These are phyloP conservation scores for Liquidambar formosana DNA, from an alignment of 164 flowering plant species.

Conservation along the genomic window DNA sequence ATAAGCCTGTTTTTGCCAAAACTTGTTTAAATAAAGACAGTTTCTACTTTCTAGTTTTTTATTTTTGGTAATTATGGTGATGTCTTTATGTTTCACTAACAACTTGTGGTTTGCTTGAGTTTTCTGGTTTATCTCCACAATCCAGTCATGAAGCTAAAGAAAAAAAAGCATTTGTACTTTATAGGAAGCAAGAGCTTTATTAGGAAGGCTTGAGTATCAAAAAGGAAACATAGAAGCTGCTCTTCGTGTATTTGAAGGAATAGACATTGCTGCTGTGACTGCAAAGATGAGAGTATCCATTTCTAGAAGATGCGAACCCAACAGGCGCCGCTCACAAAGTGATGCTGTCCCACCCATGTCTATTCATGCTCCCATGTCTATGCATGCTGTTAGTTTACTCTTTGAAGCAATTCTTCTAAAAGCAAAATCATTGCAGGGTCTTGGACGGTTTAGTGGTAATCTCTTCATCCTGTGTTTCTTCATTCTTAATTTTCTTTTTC, in stretches of 20 bases:
- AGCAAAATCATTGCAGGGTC: conserved; percentile 70
- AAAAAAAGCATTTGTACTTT: conserved; percentile 9
- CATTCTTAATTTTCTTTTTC: background rate
- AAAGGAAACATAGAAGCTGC: conserved; percentile 88
- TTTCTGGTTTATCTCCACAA: background rate
- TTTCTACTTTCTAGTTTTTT: too few relatives aligned
- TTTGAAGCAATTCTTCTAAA: conserved; percentile 87
- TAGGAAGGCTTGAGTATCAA: conserved; percentile 90
- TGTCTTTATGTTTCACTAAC: too few relatives aligned
- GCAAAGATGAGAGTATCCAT: conserved; percentile 66
- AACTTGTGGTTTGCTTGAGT: background rate
- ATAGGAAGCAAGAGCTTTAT: conserved; percentile 91
- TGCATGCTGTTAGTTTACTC: conserved; percentile 81
- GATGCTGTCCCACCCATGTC: conserved; percentile 73
- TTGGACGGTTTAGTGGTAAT: conserved; percentile 75
- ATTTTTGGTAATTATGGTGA: too few relatives aligned
- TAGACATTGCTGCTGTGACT: conserved; percentile 69
- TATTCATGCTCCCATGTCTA: conserved; percentile 81
- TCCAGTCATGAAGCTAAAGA: background rate
- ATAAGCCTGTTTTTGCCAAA: too few relatives aligned
- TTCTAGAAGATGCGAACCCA: conserved; percentile 52
- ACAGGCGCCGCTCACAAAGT: conserved; percentile 54
- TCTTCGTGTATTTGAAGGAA: conserved; percentile 90
- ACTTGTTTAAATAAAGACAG: too few relatives aligned
- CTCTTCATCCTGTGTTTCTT: background rate